Conservation (phyloP, 148 eudicot genomes). For the Euryodendron excelsum region DNA sequence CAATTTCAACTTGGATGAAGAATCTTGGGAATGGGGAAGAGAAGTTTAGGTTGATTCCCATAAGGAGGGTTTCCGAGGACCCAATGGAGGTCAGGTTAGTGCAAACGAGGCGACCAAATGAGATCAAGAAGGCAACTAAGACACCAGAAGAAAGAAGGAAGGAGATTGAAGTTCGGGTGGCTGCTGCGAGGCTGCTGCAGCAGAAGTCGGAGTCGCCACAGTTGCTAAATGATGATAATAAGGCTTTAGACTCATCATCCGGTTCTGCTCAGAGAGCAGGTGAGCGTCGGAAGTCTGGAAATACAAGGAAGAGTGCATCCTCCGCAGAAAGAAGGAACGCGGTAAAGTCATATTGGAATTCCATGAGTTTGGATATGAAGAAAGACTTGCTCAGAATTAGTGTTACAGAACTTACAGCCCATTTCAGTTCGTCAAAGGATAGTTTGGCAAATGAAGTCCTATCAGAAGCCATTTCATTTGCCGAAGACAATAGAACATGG, state of each 20-base stretch:
- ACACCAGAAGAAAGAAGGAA: conserved; percentile 85
- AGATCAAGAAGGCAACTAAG: conserved; percentile 83
- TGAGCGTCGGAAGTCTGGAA: conserved; percentile 62
- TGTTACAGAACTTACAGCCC: conserved; percentile 57
- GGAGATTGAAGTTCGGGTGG: conserved; percentile 90
- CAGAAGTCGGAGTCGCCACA: conserved; percentile 55
- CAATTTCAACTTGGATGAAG: conserved; percentile 84
- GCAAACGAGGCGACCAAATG: conserved; percentile 62
- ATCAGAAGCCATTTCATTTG: conserved; percentile 69
- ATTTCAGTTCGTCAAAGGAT: conserved; percentile 62
- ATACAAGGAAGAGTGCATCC: conserved; percentile 46
- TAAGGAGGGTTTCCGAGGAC: conserved; percentile 66
- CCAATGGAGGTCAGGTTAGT: conserved; percentile 64
- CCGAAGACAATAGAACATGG: conserved; percentile 60
- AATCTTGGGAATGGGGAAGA: conserved; percentile 74
- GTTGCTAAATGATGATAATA: conserved; percentile 30
- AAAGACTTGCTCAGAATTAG: conserved; percentile 53
- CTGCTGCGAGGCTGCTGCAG: conserved; percentile 92
- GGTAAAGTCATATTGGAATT: conserved; percentile 78
- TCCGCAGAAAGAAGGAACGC: conserved; percentile 66
- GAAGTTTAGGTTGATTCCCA: conserved; percentile 61
- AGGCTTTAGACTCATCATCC: conserved; percentile 31
- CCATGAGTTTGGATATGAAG: conserved; percentile 61
- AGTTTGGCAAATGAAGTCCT: conserved; percentile 49
- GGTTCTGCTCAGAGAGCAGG: conserved; percentile 40